Evolutionary conservation across 805 yeast genomes (phyloP), one percentile per base, ranked within the genome.

Genomic region (Yarrowia alimentaria): DNA sequence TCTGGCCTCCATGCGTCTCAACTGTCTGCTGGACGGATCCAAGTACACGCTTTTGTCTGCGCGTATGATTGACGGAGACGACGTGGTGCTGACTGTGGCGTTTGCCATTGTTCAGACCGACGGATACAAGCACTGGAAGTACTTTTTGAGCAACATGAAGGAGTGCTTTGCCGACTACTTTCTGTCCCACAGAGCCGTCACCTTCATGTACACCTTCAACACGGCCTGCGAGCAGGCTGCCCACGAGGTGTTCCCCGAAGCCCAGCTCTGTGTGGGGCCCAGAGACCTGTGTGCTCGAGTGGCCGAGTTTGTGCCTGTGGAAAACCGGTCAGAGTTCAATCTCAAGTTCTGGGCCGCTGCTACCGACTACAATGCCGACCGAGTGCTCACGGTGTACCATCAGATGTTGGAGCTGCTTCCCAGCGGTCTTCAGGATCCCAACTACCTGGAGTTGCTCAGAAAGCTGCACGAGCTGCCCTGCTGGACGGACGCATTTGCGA

Each of bases 81-180:
- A 40, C 6, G 47, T 40, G 13, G 47, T 40, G 5, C 11, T 40
- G n/a, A 40, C 47, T 10, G 47, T 28, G 19, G 47, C 47, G 11
- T 40, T 40, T 19, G 47, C 47, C 0, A 40, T 40, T 6, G 47
- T 40, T 10, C 47, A 40, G 25, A 40, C 47, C 3, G 47, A 40
- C 25, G 47, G 47, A 5, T 40, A 40, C 47, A 40, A 40, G 33
- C 47, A 40, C 33, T 40, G 47, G 47, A 40, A 40, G 47, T 40
- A 26, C 17, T 40, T 40, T 11, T 11, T 40, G 25, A 12, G 18
- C 33, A 40, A 40, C 33, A 40, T 40, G 47, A 40, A 40, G 33
- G 47, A 40, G 47, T 40, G 47, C 22, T 40, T 40, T 12, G 9
- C 19, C 10, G 47, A 40, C 26, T 40, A 40, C 13, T 40, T 40